These are phyloP conservation scores for Ogataea siamensis DNA, from an alignment of 805 yeast genomes.

Conservation along the genomic window DNA sequence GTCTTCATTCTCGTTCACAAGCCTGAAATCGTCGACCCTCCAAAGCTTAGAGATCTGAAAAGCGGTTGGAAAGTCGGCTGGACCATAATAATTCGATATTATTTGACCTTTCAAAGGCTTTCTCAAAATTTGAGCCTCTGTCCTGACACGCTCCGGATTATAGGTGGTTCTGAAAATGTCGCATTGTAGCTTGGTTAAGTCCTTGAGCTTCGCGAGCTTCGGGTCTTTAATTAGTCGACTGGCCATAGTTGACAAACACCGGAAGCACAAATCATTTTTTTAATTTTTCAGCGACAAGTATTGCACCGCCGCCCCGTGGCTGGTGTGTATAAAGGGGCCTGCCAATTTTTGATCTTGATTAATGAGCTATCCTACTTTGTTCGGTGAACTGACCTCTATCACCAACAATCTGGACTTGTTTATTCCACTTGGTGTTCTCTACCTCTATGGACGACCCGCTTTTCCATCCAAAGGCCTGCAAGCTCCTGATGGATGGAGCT, in stretches of 20 bases:
- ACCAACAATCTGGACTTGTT: conserved; percentile 41
- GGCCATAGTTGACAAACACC: conserved; percentile 7
- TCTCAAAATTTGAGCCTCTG: conserved; percentile 69
- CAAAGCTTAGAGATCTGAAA: conserved; percentile 27
- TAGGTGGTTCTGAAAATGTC: conserved; percentile 66
- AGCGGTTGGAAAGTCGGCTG: conserved; percentile 65
- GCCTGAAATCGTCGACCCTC: conserved; percentile 33
- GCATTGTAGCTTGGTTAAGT: conserved; percentile 59
- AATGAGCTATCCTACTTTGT: conserved; percentile 5
- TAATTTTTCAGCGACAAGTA: conserved; percentile 14
- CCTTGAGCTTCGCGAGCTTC: conserved; percentile 46
- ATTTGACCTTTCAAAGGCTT: conserved; percentile 71
- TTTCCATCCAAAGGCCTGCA: conserved; percentile 36
- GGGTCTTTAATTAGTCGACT: conserved; percentile 29
- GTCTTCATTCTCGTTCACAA: conserved; percentile 66
- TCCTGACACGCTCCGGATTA: conserved; percentile 64
- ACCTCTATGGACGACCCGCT: conserved; percentile 42
- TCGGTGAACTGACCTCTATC: conserved; percentile 19
- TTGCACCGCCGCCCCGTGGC: conserved; percentile 8
- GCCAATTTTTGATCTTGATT: background rate
- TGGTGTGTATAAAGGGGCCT: background rate
- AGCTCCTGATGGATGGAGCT: conserved; percentile 49
- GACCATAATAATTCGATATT: conserved; percentile 71
- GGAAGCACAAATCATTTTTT: conserved; percentile 9
- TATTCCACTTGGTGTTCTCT: conserved; percentile 50